These are phyloP conservation scores for Suillus tomentosus DNA, from an alignment of 768 basidiomycete genomes.

Conservation along the genomic window DNA sequence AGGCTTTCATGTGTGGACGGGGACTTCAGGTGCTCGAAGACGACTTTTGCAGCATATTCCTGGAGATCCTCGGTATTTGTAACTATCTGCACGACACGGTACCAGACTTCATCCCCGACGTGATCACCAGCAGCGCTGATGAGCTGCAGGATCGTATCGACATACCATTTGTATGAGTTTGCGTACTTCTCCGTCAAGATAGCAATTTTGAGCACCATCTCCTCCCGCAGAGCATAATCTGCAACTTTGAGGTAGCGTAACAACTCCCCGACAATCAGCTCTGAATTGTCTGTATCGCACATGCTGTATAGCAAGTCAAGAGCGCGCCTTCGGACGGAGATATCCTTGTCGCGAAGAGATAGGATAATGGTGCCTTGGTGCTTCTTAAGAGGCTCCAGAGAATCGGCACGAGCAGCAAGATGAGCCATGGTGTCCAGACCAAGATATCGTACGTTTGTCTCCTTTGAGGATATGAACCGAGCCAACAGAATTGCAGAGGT, in stretches of 20 bases:
- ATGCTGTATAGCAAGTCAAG: conserved; percentile 97
- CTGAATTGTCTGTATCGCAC: conserved; percentile 98
- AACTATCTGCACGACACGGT: conserved; percentile 96
- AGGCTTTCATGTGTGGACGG: conserved; percentile 90
- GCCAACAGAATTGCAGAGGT: conserved; percentile 91
- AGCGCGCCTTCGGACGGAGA: conserved; percentile 91
- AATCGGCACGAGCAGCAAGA: conserved; percentile 91
- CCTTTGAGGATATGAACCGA: conserved; percentile 95
- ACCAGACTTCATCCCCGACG: conserved; percentile 99
- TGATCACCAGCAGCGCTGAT: conserved; percentile 98
- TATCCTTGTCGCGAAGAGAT: conserved; percentile 94
- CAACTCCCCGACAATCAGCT: conserved; percentile 93
- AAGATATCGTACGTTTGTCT: conserved; percentile 97
- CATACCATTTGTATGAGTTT: conserved; percentile 97
- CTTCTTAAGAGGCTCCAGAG: conserved; percentile 88
- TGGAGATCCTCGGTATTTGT: conserved; percentile 98
- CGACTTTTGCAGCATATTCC: conserved; percentile 91
- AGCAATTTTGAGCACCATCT: conserved; percentile 99
- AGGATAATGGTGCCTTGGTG: conserved; percentile 96
- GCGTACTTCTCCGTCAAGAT: conserved; percentile 99
- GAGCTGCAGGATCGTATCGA: conserved; percentile 94
- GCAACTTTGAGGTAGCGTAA: conserved; percentile 93
- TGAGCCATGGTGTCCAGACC: conserved; percentile 99
- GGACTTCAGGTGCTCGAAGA: conserved; percentile 85
- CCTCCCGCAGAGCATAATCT: conserved; percentile 94